Conservation (phyloP, 352 stramenopile species). For the Globisporangium acanthophoron region DNA sequence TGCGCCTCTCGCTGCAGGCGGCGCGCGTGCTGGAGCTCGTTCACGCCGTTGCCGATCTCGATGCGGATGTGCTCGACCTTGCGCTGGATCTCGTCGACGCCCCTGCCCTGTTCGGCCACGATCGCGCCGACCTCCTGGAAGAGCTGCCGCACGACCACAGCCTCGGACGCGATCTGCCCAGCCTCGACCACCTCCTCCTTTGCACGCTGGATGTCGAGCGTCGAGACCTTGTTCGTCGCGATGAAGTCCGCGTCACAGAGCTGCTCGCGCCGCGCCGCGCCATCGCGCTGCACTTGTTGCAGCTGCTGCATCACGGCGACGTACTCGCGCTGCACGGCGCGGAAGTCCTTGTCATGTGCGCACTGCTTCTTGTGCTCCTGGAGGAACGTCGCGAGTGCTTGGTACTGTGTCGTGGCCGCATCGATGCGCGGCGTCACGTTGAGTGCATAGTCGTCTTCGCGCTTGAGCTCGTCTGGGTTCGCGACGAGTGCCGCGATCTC, state of each 20-base stretch:
- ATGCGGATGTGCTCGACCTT: conserved; percentile 71
- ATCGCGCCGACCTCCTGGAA: conserved; percentile 67
- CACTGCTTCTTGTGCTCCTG: conserved; percentile 53
- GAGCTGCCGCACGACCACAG: conserved; percentile 57
- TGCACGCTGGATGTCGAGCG: conserved; percentile 60
- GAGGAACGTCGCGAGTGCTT: conserved; percentile 52
- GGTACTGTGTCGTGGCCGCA: conserved; percentile 53
- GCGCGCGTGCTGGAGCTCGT: conserved; percentile 57
- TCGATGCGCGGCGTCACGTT: conserved; percentile 45
- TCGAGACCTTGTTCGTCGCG: conserved; percentile 42
- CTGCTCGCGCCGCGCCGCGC: conserved; percentile 43
- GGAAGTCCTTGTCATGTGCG: conserved; percentile 39
- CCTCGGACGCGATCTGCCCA: conserved; percentile 53
- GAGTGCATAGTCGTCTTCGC: conserved; percentile 50
- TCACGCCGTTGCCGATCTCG: conserved; percentile 67
- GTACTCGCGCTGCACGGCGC: conserved; percentile 52
- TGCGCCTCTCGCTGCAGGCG: conserved; percentile 54
- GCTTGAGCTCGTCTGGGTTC: conserved; percentile 26
- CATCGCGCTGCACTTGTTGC: conserved; percentile 51
- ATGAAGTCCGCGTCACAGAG: conserved; percentile 74
- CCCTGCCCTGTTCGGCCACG: conserved; percentile 56
- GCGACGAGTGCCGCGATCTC: conserved; percentile 30
- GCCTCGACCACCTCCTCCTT: conserved; percentile 75
- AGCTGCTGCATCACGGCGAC: conserved; percentile 68
- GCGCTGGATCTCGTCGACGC: conserved; percentile 61